Evolutionary conservation across 225 moss, liverwort and hornwort genomes (phyloP), one percentile per base, ranked within the genome.

Genomic region (Pseudisothecium myosuroides): DNA sequence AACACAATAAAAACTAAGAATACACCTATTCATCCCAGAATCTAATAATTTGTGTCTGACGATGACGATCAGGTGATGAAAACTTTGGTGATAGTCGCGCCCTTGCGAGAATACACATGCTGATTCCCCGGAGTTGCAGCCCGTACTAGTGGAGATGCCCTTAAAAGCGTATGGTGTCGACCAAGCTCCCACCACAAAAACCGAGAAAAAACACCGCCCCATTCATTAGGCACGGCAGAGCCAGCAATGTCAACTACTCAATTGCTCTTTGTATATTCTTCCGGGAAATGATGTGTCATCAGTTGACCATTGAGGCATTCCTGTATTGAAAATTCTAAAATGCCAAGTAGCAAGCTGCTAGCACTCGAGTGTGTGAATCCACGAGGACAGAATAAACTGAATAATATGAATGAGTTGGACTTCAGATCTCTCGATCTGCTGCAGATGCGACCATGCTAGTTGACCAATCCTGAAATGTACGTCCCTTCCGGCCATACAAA

Each of bases 401-500:
- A 65, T 80, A 24, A 66, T 74, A 24, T 45, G 84, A 84, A 24
- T 14, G 45, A n/a, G 50, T 66, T 80, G 89, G 66, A 83, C 74
- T 89, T 76, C 86, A 50, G 76, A 64, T 64, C 89, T 56, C 60
- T 80, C 20, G 31, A 80, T 43, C 60, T 59, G 12, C 82, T 86
- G 32, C 71, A 80, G 61, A 72, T 58, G 81, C 88, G 75, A 82
- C 75, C 43, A 45, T 21, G 61, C 87, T 52, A 89, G 87, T 91
- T 89, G 89, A 91, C 91, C 89, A 81, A 87, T 84, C 85, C 76
- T 69, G 62, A 32, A 49, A 37, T 50, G 89, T 86, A 91, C 91
- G 58, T 49, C 80, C 45, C 69, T 62, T 74, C 77, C 86, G n/a
- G n/a, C n/a, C n/a, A n/a, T n/a, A n/a, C n/a, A n/a, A n/a, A 86